A percentile compares a stretch with the other conserved stretches of the same genome.
Evolutionary conservation across 2,329 filamentous ascomycete genomes (phyloP).

Genomic region (Aureobasidium sp.): DNA sequence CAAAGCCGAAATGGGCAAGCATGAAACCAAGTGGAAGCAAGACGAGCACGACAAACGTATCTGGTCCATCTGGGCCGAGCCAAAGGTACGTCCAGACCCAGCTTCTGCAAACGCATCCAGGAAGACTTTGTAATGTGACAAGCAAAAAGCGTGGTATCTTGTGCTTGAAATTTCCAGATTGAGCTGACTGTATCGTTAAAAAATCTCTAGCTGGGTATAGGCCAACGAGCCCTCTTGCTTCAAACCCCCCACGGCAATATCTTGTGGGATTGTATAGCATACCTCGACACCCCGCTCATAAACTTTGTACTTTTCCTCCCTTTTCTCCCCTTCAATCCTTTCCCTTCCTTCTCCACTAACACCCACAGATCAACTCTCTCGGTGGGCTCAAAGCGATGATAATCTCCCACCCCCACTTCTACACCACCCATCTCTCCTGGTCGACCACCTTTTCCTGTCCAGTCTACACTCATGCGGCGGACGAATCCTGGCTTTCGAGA

Average conservation of each 20-base stretch:
- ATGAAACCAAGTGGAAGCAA: slow-evolving; percentile 50
- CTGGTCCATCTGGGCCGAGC: slow-evolving; percentile 40
- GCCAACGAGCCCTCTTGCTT: slow-evolving; percentile 65
- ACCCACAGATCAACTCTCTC: slow-evolving; percentile 44
- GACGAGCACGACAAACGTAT: slow-evolving; percentile 40
- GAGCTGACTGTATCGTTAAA: no score
- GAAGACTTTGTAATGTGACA: no score
- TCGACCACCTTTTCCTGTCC: slow-evolving; percentile 60
- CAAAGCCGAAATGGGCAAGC: slow-evolving; percentile 29
- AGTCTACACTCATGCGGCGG: slow-evolving; percentile 61
- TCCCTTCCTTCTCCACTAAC: background rate
- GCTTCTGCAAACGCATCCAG: no score
- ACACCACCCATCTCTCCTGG: slow-evolving; percentile 70
- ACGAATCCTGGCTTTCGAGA: slow-evolving; percentile 57
- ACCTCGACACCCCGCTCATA: slow-evolving; percentile 60
- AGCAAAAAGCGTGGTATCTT: no score
- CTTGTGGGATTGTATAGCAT: slow-evolving; percentile 71
- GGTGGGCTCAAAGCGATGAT: slow-evolving; percentile 65
- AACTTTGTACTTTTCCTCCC: slow-evolving; percentile 26
- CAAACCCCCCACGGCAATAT: slow-evolving; percentile 61
- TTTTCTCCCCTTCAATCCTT: background rate
- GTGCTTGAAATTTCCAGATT: no score
- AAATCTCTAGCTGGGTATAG: slow-evolving; percentile 59
- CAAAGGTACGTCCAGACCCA: slow-evolving; percentile 33
- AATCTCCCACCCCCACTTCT: slow-evolving; percentile 67